phyloP scores from a whole-genome alignment of 129 eudicot species.

The Saposhnikovia divaricata region DNA sequence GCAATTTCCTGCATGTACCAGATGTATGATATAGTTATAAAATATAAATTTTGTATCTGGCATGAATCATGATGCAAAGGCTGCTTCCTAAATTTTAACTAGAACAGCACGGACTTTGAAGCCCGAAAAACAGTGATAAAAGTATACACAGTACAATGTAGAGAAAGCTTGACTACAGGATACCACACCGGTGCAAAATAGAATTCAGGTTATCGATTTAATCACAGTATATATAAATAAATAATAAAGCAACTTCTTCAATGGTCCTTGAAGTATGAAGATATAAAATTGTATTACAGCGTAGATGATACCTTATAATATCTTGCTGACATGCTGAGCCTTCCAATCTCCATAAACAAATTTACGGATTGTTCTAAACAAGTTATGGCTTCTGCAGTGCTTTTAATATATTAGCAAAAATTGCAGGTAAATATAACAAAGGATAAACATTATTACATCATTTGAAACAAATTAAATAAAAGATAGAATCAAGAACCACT shows the following conservation, averaged over 20 bases:
- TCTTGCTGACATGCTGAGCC: slow-evolving; percentile 79
- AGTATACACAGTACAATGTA: neutral
- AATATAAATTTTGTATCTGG: neutral
- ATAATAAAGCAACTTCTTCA: neutral
- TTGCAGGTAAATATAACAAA: neutral
- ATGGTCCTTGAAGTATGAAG: neutral
- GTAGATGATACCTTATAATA: slow-evolving; percentile 50
- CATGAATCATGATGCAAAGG: neutral
- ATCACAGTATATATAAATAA: too few relatives aligned
- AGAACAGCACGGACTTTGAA: neutral
- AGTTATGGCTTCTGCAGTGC: slow-evolving; percentile 47
- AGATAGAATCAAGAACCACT: neutral
- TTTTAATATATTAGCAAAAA: neutral
- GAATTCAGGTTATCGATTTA: neutral
- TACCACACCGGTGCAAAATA: neutral
- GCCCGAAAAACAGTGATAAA: neutral
- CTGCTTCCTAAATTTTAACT: neutral
- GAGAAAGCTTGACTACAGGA: neutral
- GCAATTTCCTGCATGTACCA: slow-evolving; percentile 57
- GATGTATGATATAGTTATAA: neutral
- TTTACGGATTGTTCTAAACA: slow-evolving; percentile 58
- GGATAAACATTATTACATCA: neutral
- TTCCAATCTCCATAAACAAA: slow-evolving; percentile 66
- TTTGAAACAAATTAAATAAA: neutral
- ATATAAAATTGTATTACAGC: neutral